These are phyloP conservation scores for Pseudozyma sp. DNA, from an alignment of 1,284 basidiomycete genomes.

Conservation along the genomic window DNA sequence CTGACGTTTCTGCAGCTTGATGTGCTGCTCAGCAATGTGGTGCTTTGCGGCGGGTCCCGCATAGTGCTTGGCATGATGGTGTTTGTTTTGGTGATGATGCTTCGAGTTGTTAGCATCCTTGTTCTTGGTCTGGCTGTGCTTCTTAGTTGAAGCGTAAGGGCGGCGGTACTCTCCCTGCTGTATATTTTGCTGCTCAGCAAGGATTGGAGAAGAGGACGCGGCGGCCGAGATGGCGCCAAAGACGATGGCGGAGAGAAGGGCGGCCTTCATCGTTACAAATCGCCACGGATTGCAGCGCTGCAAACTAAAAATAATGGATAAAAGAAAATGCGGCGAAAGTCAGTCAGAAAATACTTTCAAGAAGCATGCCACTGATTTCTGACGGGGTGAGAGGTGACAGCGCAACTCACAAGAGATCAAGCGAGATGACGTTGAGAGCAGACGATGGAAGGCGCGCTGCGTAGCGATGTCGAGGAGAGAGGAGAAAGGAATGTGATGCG, in stretches of 20 bases:
- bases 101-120: neutral
- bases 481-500: slow-evolving; percentile 25
- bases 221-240: slow-evolving; percentile 44
- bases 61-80: neutral
- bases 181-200: slow-evolving; percentile 16
- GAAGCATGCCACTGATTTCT: neutral
- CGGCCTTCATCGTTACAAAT: slow-evolving; percentile 29
- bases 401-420: neutral
- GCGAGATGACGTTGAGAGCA: neutral
- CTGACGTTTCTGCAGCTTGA: slow-evolving; percentile 6
- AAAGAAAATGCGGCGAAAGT: neutral
- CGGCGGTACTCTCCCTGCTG: slow-evolving; percentile 3
- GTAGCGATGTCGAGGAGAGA: neutral
- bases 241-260: slow-evolving; percentile 34
- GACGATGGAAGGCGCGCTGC: neutral
- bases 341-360: slow-evolving; percentile 4
- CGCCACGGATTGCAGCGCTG: neutral
- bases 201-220: slow-evolving; percentile 21
- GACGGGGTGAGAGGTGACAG: too few relatives aligned
- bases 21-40: neutral
- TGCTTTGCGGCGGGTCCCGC: neutral
- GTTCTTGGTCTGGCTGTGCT: slow-evolving; percentile 1
- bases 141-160: neutral
- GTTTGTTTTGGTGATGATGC: slow-evolving; percentile 5
- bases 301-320: too few relatives aligned